These are phyloP conservation scores for Prototheca wickerhamii DNA, from an alignment of 163 green algal species.

Conservation along the genomic window DNA sequence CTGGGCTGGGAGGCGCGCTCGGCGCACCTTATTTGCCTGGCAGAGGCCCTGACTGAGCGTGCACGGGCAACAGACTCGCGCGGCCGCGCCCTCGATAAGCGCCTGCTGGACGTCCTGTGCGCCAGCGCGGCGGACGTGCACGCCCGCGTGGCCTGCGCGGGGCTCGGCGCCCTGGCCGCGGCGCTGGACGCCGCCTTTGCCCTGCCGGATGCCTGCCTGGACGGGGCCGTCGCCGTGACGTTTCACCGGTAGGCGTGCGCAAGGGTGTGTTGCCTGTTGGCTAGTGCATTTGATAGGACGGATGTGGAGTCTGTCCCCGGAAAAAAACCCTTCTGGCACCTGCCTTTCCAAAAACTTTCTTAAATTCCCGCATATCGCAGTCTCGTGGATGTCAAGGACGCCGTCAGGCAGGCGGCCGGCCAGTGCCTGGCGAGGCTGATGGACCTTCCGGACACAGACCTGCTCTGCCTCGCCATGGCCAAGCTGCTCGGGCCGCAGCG, in stretches of 20 bases:
- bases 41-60: neutral
- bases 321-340: neutral
- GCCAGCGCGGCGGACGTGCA: neutral
- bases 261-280: neutral
- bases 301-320: too few relatives aligned
- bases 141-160: constrained; percentile 1
- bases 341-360: neutral
- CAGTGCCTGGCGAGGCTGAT: neutral
- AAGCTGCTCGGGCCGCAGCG: neutral
- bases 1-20: neutral
- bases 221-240: neutral
- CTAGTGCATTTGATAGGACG: neutral
- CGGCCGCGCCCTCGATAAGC: neutral
- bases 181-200: neutral
- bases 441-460: neutral
- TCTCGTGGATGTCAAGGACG: neutral
- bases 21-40: neutral
- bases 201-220: neutral
- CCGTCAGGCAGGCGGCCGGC: neutral
- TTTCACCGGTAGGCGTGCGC: neutral
- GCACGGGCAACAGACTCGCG: too few relatives aligned
- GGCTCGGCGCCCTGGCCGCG: neutral
- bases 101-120: neutral
- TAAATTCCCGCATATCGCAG: neutral
- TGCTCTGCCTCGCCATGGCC: neutral